phyloP scores from a whole-genome alignment of 2,329 filamentous ascomycete species.

The Emericellopsis atlantica region DNA sequence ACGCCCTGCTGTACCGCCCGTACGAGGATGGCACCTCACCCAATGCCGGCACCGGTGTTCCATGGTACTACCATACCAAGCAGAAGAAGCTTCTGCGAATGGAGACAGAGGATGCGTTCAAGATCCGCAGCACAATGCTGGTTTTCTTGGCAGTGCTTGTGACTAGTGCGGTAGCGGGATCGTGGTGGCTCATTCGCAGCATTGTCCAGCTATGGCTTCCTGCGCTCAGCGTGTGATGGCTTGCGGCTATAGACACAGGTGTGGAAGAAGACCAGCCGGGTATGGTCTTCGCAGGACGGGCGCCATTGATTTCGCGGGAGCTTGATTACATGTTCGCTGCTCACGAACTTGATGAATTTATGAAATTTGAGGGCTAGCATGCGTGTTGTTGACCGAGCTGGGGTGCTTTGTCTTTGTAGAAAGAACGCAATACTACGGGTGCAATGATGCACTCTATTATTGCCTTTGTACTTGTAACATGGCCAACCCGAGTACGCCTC shows the following conservation, averaged over 20 bases:
- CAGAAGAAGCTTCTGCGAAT: conserved; percentile 48
- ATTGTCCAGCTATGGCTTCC: neutral
- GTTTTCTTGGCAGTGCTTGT: conserved; percentile 26
- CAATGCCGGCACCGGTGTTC: conserved; percentile 5
- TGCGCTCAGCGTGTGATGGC: neutral
- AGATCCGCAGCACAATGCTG: conserved; percentile 42
- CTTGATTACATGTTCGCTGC: too few relatives aligned
- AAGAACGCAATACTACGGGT: too few relatives aligned
- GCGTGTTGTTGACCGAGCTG: too few relatives aligned
- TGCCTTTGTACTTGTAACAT: too few relatives aligned
- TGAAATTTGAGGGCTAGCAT: too few relatives aligned
- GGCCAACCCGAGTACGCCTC: too few relatives aligned
- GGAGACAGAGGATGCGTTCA: conserved; percentile 52
- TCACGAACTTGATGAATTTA: too few relatives aligned
- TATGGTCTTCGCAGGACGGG: too few relatives aligned
- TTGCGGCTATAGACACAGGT: neutral
- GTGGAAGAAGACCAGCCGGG: too few relatives aligned
- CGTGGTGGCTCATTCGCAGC: neutral
- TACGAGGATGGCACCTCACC: conserved; percentile 14
- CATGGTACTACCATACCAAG: conserved; percentile 39
- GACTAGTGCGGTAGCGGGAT: conserved; percentile 2
- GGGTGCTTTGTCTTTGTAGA: too few relatives aligned
- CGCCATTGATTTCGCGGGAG: too few relatives aligned
- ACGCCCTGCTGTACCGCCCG: conserved; percentile 24
- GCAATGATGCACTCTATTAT: too few relatives aligned